Conservation (phyloP, 2,329 filamentous ascomycete genomes). For the Diaporthe citri region DNA sequence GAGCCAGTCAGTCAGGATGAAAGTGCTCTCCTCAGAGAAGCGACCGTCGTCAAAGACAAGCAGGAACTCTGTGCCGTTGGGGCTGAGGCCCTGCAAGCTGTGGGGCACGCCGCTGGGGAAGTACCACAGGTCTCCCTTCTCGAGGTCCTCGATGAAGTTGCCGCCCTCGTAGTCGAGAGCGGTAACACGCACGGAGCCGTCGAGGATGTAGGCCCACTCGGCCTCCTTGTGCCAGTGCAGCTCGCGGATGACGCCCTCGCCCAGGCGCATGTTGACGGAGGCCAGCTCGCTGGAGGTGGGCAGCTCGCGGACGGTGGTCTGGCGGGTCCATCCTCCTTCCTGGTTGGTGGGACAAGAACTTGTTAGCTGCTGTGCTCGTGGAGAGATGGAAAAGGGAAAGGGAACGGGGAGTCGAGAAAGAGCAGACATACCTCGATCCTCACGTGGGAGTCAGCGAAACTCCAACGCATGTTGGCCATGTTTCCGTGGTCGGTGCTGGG, state of each 20-base stretch:
- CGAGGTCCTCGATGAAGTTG: slow-evolving; percentile 81
- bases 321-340: slow-evolving; percentile 82
- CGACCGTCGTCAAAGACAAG: slow-evolving; percentile 63
- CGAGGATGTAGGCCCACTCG: slow-evolving; percentile 82
- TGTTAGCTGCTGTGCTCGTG: background rate
- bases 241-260: slow-evolving; percentile 79
- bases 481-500: slow-evolving; percentile 80
- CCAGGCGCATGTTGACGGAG: slow-evolving; percentile 83
- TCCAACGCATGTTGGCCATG: slow-evolving; percentile 80
- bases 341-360: slow-evolving; percentile 47
- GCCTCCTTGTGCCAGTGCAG: slow-evolving; percentile 86
- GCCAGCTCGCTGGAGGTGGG: slow-evolving; percentile 77
- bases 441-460: slow-evolving; percentile 74
- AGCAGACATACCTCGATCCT: slow-evolving; percentile 68
- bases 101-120: slow-evolving; percentile 84
- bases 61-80: slow-evolving; percentile 68
- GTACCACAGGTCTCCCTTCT: slow-evolving; percentile 84
- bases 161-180: slow-evolving; percentile 81
- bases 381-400: background rate
- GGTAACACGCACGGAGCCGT: slow-evolving; percentile 78
- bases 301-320: slow-evolving; percentile 77
- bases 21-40: slow-evolving; percentile 75
- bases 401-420: background rate
- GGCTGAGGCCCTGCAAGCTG: slow-evolving; percentile 78
- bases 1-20: slow-evolving; percentile 80